Evolutionary conservation across 1,284 basidiomycete species (phyloP).

Genomic region (Anthracocystis walkeri): DNA sequence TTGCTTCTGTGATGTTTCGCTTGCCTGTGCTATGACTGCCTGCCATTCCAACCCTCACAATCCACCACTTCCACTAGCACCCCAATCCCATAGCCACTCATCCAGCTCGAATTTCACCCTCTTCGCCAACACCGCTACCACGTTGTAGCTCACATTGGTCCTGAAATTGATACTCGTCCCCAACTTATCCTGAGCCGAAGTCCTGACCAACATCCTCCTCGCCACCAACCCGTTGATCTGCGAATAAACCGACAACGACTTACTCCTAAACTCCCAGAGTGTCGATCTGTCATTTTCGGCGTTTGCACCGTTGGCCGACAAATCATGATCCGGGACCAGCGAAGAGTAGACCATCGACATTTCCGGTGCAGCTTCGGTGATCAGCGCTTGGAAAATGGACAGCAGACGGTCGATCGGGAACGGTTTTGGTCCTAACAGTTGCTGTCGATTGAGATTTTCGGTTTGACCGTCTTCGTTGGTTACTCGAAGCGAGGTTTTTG

Average conservation of each 20-base stretch:
- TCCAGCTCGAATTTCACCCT: constrained; percentile 52
- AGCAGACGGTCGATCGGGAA: constrained; percentile 86
- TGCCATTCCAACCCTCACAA: constrained; percentile 6
- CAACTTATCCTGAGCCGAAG: constrained; percentile 39
- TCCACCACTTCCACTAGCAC: constrained; percentile 22
- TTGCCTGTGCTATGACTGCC: not conserved
- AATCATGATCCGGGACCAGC: constrained; percentile 65
- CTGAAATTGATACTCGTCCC: constrained; percentile 47
- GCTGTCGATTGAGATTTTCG: constrained; percentile 75
- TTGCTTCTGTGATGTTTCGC: not conserved
- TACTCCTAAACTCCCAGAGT: constrained; percentile 43
- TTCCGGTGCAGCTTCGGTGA: constrained; percentile 82
- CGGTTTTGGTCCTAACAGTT: constrained; percentile 81
- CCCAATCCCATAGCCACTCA: constrained; percentile 60
- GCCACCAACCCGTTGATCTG: constrained; percentile 53
- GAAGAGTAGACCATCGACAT: constrained; percentile 63
- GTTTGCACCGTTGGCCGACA: constrained; percentile 46
- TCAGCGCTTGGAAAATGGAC: constrained; percentile 83
- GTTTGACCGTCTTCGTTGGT: constrained; percentile 44
- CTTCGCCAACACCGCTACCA: constrained; percentile 37
- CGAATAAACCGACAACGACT: constrained; percentile 32
- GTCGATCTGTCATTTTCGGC: constrained; percentile 27
- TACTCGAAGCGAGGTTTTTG: constrained; percentile 25
- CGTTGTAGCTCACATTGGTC: constrained; percentile 46
- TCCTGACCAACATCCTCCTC: constrained; percentile 48